Conservation (phyloP, 2,329 filamentous ascomycete species). For the Hymenoscyphus linearis region DNA sequence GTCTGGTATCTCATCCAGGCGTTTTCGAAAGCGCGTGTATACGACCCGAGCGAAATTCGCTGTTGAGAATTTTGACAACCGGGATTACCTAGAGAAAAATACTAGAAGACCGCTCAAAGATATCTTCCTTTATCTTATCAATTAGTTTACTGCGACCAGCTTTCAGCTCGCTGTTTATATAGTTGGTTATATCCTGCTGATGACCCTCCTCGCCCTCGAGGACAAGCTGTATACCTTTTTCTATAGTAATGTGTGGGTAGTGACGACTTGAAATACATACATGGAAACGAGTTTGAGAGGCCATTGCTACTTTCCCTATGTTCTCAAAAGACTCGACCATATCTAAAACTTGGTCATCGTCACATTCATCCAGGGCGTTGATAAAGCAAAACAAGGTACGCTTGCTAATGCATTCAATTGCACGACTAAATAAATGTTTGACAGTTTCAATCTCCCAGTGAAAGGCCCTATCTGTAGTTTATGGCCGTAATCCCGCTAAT, state of each 20-base stretch:
- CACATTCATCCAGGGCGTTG: conserved; percentile 43
- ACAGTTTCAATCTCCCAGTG: conserved; percentile 24
- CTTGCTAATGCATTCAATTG: conserved; percentile 23
- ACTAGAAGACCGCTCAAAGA: background rate
- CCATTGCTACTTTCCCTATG: conserved; percentile 17
- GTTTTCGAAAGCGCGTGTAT: conserved; percentile 26
- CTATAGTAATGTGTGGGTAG: conserved; percentile 26
- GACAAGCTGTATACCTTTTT: conserved; percentile 16
- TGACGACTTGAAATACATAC: conserved; percentile 29
- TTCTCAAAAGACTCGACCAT: conserved; percentile 18
- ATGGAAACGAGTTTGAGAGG: conserved; percentile 7
- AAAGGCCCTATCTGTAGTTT: conserved; percentile 1
- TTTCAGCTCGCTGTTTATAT: background rate
- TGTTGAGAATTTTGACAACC: background rate
- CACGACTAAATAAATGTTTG: conserved; percentile 23
- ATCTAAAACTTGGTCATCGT: conserved; percentile 31
- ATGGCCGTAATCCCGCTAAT: background rate
- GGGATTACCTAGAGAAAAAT: background rate
- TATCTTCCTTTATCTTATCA: background rate
- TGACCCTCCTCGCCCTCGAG: conserved; percentile 21
- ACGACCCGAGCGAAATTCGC: background rate
- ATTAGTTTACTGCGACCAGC: background rate
- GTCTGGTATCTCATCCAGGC: conserved; percentile 30
- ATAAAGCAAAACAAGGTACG: conserved; percentile 34
- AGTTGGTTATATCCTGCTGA: background rate